Evolutionary conservation across 208 protist genomes (phyloP).

Genomic region (Leishmania major): DNA sequence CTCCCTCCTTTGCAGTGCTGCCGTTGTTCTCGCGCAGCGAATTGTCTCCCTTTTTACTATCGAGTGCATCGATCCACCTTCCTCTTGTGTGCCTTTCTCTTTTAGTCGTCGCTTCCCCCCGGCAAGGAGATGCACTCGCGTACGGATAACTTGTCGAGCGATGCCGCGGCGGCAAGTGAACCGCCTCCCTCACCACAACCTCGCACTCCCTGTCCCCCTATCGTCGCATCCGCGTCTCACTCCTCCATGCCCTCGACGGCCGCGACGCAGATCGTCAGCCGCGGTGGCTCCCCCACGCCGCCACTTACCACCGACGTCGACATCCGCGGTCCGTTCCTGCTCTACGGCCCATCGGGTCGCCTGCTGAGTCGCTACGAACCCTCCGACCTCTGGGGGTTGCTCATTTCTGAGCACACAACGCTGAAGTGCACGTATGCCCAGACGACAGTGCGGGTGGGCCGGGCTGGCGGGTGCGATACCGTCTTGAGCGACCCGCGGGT

Average conservation of each 20-base stretch:
- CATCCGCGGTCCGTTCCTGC: conserved; percentile 22
- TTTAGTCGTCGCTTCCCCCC: neutral
- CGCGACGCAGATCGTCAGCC: conserved; percentile 19
- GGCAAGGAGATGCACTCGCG: neutral
- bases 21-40: neutral
- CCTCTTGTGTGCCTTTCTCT: neutral
- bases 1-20: neutral
- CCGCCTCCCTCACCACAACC: conserved; percentile 15
- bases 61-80: neutral
- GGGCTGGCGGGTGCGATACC: conserved; percentile 42
- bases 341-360: conserved; percentile 27
- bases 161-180: neutral
- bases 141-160: neutral
- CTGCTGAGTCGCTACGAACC: conserved; percentile 21
- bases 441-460: conserved; percentile 47
- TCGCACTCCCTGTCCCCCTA: neutral
- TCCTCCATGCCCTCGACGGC: conserved; percentile 16
- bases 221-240: neutral
- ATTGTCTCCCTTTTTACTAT: neutral
- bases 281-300: conserved; percentile 8
- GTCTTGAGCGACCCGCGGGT: conserved; percentile 43
- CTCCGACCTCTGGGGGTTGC: conserved; percentile 49
- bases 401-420: conserved; percentile 53
- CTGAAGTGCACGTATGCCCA: conserved; percentile 40
- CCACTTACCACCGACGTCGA: neutral